These are phyloP conservation scores for Pseudozyma tsukubaensis DNA, from an alignment of 1,284 basidiomycete genomes.

Conservation along the genomic window DNA sequence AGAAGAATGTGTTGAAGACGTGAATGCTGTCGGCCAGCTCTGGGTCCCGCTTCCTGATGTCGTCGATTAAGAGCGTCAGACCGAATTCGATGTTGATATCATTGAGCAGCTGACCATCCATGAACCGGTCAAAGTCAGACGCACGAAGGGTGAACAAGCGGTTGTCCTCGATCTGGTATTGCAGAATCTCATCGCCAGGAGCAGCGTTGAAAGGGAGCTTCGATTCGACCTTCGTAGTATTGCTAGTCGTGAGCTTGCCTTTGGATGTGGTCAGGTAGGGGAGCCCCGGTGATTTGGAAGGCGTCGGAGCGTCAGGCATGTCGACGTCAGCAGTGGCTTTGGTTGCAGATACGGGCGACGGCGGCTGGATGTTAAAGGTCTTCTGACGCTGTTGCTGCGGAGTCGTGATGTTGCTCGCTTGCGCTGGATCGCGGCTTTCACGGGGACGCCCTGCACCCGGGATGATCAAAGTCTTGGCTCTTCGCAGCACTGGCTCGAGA, in stretches of 20 bases:
- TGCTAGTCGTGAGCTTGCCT: background rate
- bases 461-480: conserved; percentile 17
- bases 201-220: background rate
- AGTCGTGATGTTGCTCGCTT: background rate
- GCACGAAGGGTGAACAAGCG: conserved; percentile 52
- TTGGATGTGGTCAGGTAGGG: conserved; percentile 5
- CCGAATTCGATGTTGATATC: conserved; percentile 97
- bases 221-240: conserved; percentile 7
- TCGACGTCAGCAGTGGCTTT: conserved; percentile 4
- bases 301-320: conserved; percentile 6
- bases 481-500: background rate
- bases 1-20: conserved; percentile 97
- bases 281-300: conserved; percentile 6
- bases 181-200: conserved; percentile 31
- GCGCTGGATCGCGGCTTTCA: background rate
- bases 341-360: conserved; percentile 17
- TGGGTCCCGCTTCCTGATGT: conserved; percentile 70
- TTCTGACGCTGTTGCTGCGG: conserved; percentile 13
- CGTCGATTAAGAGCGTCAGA: conserved; percentile 76
- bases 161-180: conserved; percentile 53
- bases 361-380: conserved; percentile 31
- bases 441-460: conserved; percentile 15
- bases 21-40: conserved; percentile 80
- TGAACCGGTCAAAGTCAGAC: conserved; percentile 52
- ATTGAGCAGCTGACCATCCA: conserved; percentile 74